phyloP scores from a whole-genome alignment of 352 stramenopile genomes.

The Bremia lactucae region DNA sequence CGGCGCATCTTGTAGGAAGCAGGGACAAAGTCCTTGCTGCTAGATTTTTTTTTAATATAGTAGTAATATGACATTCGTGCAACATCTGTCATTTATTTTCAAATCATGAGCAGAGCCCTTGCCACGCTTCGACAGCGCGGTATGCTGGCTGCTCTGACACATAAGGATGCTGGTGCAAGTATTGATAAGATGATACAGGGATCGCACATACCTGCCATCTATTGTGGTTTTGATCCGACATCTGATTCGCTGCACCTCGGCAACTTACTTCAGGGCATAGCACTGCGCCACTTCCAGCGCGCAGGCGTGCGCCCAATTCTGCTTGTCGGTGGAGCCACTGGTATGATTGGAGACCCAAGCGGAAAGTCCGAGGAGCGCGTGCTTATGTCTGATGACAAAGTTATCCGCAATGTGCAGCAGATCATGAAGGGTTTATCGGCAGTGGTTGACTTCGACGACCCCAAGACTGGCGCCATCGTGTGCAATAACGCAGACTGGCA shows the following conservation, averaged over 20 bases:
- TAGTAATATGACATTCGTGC: too few species aligned
- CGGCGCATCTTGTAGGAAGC: constrained; percentile 77
- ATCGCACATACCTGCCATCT: constrained; percentile 36
- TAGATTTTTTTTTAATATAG: too few species aligned
- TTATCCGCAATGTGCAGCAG: constrained; percentile 84
- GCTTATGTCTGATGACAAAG: constrained; percentile 89
- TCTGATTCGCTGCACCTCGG: constrained; percentile 86
- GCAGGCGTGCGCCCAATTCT: constrained; percentile 87
- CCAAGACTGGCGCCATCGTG: constrained; percentile 86
- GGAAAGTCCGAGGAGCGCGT: constrained; percentile 95
- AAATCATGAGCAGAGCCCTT: constrained; percentile 60
- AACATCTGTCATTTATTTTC: background rate
- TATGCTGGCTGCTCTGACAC: constrained; percentile 66
- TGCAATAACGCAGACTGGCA: constrained; percentile 99
- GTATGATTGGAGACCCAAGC: constrained; percentile 96
- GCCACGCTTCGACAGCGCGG: constrained; percentile 45
- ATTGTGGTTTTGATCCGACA: constrained; percentile 89
- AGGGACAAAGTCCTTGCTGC: too few species aligned
- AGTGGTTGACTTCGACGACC: constrained; percentile 91
- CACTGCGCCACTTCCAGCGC: constrained; percentile 81
- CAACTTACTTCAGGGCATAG: constrained; percentile 82
- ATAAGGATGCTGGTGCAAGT: constrained; percentile 38
- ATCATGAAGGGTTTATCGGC: constrained; percentile 88
- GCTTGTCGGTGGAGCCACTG: constrained; percentile 78
- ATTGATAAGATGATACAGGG: constrained; percentile 42